A percentile compares a stretch with the other conserved stretches of the same genome.
These are phyloP conservation scores for Wickerhamomyces pijperi DNA, from an alignment of 805 yeast species.

Conservation along the genomic window DNA sequence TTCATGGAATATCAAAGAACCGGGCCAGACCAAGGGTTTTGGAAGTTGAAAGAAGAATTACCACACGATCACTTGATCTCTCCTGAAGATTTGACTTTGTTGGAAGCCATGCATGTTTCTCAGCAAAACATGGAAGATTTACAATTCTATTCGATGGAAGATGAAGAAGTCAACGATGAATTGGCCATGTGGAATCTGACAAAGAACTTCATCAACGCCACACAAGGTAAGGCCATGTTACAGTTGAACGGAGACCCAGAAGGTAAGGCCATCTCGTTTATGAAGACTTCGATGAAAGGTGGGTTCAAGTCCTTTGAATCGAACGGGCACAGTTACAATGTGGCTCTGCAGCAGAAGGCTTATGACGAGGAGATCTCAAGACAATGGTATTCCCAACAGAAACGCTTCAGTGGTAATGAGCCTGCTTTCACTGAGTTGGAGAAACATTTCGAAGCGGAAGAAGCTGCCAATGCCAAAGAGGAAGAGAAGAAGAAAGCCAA, in stretches of 20 bases:
- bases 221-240: slow-evolving; percentile 94
- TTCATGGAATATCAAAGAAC: slow-evolving; percentile 95
- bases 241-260: slow-evolving; percentile 93
- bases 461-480: not conserved
- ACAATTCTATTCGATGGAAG: slow-evolving; percentile 36
- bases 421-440: slow-evolving; percentile 16
- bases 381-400: slow-evolving; percentile 82
- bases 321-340: slow-evolving; percentile 65
- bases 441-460: slow-evolving; percentile 17
- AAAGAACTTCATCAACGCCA: slow-evolving; percentile 81
- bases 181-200: slow-evolving; percentile 92
- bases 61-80: slow-evolving; percentile 73
- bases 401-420: slow-evolving; percentile 31
- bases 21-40: slow-evolving; percentile 88
- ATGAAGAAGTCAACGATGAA: slow-evolving; percentile 60
- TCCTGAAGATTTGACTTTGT: slow-evolving; percentile 81
- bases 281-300: slow-evolving; percentile 90
- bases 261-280: slow-evolving; percentile 78
- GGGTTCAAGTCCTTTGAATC: slow-evolving; percentile 50
- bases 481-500: slow-evolving; percentile 5
- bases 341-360: slow-evolving; percentile 77
- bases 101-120: slow-evolving; percentile 92
- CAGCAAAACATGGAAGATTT: slow-evolving; percentile 79
- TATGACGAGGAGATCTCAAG: slow-evolving; percentile 83
- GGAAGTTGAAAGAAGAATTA: slow-evolving; percentile 76